Base-by-base conservation (phyloP, 805 yeast species). In the Candida suzukii region DNA sequence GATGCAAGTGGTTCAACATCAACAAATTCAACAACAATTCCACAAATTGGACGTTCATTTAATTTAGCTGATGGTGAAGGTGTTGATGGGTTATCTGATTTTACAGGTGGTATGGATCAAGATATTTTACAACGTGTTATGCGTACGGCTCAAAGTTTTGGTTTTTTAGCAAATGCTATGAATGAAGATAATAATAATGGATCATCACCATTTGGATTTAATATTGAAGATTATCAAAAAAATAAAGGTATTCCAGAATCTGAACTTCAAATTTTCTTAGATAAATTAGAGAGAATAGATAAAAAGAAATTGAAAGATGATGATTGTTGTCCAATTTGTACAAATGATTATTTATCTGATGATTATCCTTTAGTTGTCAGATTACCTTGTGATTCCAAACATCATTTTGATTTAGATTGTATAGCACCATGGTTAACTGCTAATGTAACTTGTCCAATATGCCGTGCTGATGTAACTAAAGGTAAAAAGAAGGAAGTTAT, bases 341-440 rank as follows among this genome's bases (percentile, higher is more conserved):
- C 93, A 18, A 75, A 74, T 47, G 75, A 73, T 43, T 90, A 78
- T 52, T 64, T 73, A 3, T 83, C 79, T 27, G 95, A 88, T 55
- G 67, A 77, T 36, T 80, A 82, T 52, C 96, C 96, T 2, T 64
- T 90, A 37, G 78, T 90, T 12, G 96, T 88, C 16, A 67, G 73
- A 49, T 67, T 90, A 21, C 82, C 81, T 3, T 90, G 98, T 60
- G 68, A 70, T 31, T 56, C 63, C 8, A 71, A 67, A 29, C 98
- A 90, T 59, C 71, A 71, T 33, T 90, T 85, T 60, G 98, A 90
- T 57, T 67, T 88, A 48, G 97, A 91, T 50, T 90, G 97, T 58
- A 79, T 91, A 30, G 82, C 83, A 0, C 93, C 95, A 0, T 90
- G 98, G 98, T 67, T 91, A 40, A 75, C 77, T 47, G 66, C 78